Evolutionary conservation across 1,284 basidiomycete genomes (phyloP).

Genomic region (Leccinum pallidistipes): DNA sequence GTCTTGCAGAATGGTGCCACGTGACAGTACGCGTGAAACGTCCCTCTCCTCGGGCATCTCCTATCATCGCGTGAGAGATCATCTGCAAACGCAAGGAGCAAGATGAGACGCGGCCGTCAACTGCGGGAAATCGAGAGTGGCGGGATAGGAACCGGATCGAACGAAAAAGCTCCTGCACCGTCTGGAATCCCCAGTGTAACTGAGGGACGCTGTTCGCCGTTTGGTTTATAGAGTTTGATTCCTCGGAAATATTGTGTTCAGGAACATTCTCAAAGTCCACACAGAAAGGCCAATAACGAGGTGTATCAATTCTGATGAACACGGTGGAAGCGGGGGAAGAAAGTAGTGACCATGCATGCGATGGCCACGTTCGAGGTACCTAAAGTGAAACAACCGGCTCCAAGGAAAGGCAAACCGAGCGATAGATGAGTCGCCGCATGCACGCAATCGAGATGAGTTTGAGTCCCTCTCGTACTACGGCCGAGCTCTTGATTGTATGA

Average conservation of each 20-base stretch:
- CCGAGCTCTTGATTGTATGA: slow-evolving; percentile 80
- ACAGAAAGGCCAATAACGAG: slow-evolving; percentile 92
- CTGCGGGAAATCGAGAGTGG: slow-evolving; percentile 80
- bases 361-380: slow-evolving; percentile 92
- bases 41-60: slow-evolving; percentile 53
- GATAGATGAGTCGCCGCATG: slow-evolving; percentile 93
- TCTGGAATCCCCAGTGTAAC: slow-evolving; percentile 90
- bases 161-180: slow-evolving; percentile 90
- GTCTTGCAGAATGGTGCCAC: slow-evolving; percentile 80
- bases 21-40: slow-evolving; percentile 74
- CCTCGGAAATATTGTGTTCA: slow-evolving; percentile 70
- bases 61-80: slow-evolving; percentile 65
- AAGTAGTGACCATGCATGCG: slow-evolving; percentile 85
- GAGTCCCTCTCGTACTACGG: slow-evolving; percentile 79
- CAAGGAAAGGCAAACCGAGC: slow-evolving; percentile 91
- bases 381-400: slow-evolving; percentile 89
- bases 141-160: slow-evolving; percentile 72
- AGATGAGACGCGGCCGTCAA: slow-evolving; percentile 65
- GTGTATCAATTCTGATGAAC: slow-evolving; percentile 77
- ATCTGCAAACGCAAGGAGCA: slow-evolving; percentile 71
- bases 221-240: slow-evolving; percentile 90
- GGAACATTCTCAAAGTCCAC: slow-evolving; percentile 71
- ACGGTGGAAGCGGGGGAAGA: slow-evolving; percentile 84
- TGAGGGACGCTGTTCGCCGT: slow-evolving; percentile 87
- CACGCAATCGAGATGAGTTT: slow-evolving; percentile 85